phyloP scores from a whole-genome alignment of 257 asterid genomes.

The Fraxinus pennsylvanica region DNA sequence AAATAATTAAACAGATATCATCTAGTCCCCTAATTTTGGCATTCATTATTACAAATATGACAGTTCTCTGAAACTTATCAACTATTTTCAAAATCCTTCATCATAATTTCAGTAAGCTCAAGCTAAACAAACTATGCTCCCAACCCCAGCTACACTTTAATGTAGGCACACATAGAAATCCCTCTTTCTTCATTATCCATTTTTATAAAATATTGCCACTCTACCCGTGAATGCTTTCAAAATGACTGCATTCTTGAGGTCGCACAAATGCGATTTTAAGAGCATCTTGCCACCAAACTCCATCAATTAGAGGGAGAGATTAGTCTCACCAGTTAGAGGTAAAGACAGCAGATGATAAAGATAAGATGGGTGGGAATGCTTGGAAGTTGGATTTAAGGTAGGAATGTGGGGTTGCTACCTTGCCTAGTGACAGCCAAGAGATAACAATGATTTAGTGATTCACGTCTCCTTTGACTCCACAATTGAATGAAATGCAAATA shows the following conservation, averaged over 20 bases:
- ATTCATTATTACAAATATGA: not conserved
- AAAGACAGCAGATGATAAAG: not conserved
- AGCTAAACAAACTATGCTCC: not conserved
- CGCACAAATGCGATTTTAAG: not conserved
- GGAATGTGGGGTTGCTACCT: not conserved
- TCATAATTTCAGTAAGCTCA: not conserved
- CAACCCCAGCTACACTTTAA: not conserved
- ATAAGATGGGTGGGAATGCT: not conserved
- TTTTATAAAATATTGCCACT: no score
- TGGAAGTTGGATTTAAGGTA: not conserved
- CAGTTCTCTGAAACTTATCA: not conserved
- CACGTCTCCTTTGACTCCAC: not conserved
- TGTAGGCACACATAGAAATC: not conserved
- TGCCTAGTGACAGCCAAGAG: not conserved
- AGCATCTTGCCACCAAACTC: not conserved
- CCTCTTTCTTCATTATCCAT: not conserved
- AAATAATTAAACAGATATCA: not conserved
- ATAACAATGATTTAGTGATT: not conserved
- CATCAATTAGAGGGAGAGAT: not conserved
- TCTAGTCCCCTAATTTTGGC: not conserved
- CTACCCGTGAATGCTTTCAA: no score
- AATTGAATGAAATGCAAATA: not conserved
- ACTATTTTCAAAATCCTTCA: not conserved
- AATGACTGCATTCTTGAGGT: not conserved
- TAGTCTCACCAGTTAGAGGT: not conserved